Evolutionary conservation across 148 eudicot genomes (phyloP).

Genomic region (Simmondsia chinensis): DNA sequence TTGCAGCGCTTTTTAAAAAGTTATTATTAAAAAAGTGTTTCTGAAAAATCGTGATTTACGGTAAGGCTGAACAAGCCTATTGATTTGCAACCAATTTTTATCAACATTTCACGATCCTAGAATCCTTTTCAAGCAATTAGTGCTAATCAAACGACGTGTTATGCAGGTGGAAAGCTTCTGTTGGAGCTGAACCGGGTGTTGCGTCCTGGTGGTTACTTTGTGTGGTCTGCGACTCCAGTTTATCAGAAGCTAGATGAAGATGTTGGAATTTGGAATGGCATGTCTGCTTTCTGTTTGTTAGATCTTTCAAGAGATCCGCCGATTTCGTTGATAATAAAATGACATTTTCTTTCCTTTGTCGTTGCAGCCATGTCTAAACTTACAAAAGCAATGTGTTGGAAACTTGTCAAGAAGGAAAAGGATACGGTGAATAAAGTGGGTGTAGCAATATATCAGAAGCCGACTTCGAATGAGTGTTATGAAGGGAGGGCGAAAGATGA

Average conservation of each 20-base stretch:
- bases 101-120: too few relatives aligned
- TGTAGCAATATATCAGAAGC: constrained; percentile 68
- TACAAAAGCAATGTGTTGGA: constrained; percentile 81
- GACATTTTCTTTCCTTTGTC: constrained; percentile 1
- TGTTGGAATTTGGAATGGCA: constrained; percentile 59
- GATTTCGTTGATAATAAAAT: background rate
- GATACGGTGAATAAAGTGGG: constrained; percentile 72
- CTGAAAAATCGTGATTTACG: too few relatives aligned
- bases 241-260: constrained; percentile 52
- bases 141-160: too few relatives aligned
- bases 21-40: too few relatives aligned
- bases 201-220: constrained; percentile 67
- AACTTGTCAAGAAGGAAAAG: constrained; percentile 50
- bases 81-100: too few relatives aligned
- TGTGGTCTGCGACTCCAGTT: constrained; percentile 90
- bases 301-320: too few relatives aligned
- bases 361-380: constrained; percentile 76
- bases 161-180: constrained; percentile 69
- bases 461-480: constrained; percentile 64
- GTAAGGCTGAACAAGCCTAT: too few relatives aligned
- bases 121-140: too few relatives aligned
- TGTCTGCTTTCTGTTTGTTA: constrained; percentile 5
- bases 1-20: too few relatives aligned
- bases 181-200: constrained; percentile 64
- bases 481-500: constrained; percentile 48